Evolutionary conservation across 192 early-diverging fungal genomes (phyloP).

Genomic region (Podochytrium sp.): DNA sequence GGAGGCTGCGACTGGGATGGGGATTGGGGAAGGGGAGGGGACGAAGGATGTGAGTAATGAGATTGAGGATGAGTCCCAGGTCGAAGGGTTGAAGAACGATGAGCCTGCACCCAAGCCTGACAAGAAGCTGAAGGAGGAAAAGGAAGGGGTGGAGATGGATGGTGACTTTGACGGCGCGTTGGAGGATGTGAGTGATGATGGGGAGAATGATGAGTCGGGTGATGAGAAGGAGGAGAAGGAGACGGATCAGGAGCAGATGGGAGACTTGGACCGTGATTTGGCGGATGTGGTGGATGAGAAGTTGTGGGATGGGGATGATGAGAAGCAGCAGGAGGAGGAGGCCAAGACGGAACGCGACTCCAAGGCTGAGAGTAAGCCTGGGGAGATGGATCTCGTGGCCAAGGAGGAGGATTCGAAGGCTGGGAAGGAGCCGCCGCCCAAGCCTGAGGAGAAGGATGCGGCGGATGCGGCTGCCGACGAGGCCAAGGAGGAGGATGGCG

Average conservation of each 20-base stretch:
- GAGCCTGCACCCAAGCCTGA: slow-evolving; percentile 36
- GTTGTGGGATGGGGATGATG: slow-evolving; percentile 90
- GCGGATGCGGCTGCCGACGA: slow-evolving; percentile 47
- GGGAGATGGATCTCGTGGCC: slow-evolving; percentile 50
- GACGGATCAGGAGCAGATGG: slow-evolving; percentile 87
- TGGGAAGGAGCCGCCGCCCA: slow-evolving; percentile 44
- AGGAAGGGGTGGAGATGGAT: slow-evolving; percentile 91
- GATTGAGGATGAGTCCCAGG: slow-evolving; percentile 96
- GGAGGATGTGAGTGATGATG: slow-evolving; percentile 82
- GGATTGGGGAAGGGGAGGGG: slow-evolving; percentile 94
- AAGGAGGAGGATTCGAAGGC: slow-evolving; percentile 54
- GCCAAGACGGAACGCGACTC: slow-evolving; percentile 71
- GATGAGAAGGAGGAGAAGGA: slow-evolving; percentile 76
- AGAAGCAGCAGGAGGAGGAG: slow-evolving; percentile 50
- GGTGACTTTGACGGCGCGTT: slow-evolving; percentile 92
- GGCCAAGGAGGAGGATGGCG: slow-evolving; percentile 52
- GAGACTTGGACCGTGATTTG: slow-evolving; percentile 85
- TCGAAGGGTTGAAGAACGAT: slow-evolving; percentile 86
- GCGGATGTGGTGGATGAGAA: slow-evolving; percentile 94
- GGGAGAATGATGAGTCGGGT: slow-evolving; percentile 69
- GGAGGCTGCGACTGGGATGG: slow-evolving; percentile 60
- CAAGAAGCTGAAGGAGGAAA: slow-evolving; percentile 75
- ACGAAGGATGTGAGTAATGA: slow-evolving; percentile 96
- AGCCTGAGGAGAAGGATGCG: slow-evolving; percentile 52
- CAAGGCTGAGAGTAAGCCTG: slow-evolving; percentile 35